Base-by-base conservation (phyloP, 257 asterid species). In the Cynanchum wilfordii region DNA sequence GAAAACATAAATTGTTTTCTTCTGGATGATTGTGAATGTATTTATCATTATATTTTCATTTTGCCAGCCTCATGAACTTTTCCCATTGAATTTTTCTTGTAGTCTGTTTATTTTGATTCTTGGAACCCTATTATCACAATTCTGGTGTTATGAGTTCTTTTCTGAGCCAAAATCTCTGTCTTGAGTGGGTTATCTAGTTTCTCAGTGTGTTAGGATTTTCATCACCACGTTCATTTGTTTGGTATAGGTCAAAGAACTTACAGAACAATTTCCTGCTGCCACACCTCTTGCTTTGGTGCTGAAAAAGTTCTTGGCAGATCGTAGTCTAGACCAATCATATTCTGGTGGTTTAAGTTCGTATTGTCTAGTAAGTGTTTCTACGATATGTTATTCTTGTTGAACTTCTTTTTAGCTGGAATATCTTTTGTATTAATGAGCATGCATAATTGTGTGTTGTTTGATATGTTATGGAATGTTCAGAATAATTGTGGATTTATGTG, bases 271-370 rank as follows among this genome's bases (percentile, higher is more conserved):
- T 84, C 95, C 97, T 73, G 97, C 99, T 73, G 86, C 92, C 44
- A 87, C 84, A 76, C 99, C 98, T 80, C 98, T 95, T 74, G 89
- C 93, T 54, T 82, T 92, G 85, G 97, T 92, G 78, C 87, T 95
- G 68, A 95, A 95, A 84, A 97, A 91, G 87, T 95, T 95, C 86
- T 79, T 95, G 88, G 98, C 99, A 10, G 99, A 95, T 77, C 99
- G 99, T 78, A 85, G 95, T 79, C 82, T 95, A 84, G 97, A 92
- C 84, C 99, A 92, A 78, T 92, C 99, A 68, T 95, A 95, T 80
- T 95, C 99, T 25, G 99, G 99, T 70, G 99, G 99, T 78, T 88
- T 95, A 75, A 95, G 96, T 84, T 92, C 99, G 38, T 90, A 95
- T 81, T 95, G 96, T 77, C 88, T 95, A 83, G 99, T 95, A 81